Base-by-base conservation (phyloP, 306 rosid species). In the Prunus mume region DNA sequence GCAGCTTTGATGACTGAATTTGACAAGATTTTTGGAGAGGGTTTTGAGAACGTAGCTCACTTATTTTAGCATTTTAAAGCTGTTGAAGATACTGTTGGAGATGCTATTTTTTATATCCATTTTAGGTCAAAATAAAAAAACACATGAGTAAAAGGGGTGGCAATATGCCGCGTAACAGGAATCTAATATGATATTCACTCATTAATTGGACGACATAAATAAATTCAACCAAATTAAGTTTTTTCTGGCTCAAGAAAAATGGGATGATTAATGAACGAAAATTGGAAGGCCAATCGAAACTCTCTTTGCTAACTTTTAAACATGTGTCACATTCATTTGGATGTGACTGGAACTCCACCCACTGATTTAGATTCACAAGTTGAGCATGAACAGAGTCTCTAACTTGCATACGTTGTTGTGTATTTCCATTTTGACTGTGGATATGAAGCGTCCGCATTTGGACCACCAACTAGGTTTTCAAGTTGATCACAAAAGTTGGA, bases 11-110 rank as follows among this genome's bases (percentile, higher is more conserved):
- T 32, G 7, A 32, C 0, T 5, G 7, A 32, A 6, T 32, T 32
- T 32, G 38, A 5, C 1, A 32, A 5, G 7, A 0, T 0, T 5
- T 0, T 32, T 0, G 0, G 0, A 5, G 38, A 32, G 38, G 1
- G 0, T 1, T 32, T 32, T 32, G 1, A 32, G 0, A 0, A 32
- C 5, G 0, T 1, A 0, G 0, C 7, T 5, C 1, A 32, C 7
- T 0, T 5, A 32, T 32, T 32, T 32, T 32, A 32, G 38, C 0
- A 32, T 32, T 32, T 1, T 1, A 32, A 32, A 32, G 7, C 1
- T 34, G 2, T 34, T 34, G 8, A 5, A 32, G 7, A 32, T 32
- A 0, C 6, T 5, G 7, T 32, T 32, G 0, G 0, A 32, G 38
- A 34, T 34, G 8, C 8, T 22, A 22, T 34, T 34, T 6, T 1